Conservation (phyloP, 805 yeast genomes). For the Candida stauntonica region DNA sequence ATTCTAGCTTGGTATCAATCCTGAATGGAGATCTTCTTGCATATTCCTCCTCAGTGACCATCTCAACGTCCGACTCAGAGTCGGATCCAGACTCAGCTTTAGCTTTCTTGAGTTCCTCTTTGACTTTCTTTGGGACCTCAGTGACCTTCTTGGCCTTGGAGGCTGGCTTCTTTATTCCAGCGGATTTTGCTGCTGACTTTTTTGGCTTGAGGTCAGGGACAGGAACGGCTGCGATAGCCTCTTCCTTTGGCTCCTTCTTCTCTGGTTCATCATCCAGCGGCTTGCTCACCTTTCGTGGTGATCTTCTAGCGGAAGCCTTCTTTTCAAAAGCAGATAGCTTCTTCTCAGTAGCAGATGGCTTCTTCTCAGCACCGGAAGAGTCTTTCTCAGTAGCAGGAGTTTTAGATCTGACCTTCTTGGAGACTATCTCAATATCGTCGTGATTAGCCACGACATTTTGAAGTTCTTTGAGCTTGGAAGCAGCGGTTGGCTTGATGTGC, state of each 20-base stretch:
- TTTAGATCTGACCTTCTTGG: conserved; percentile 1
- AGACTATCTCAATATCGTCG: conserved; percentile 38
- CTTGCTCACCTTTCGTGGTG: conserved; percentile 21
- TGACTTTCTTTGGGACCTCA: not conserved
- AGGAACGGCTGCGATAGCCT: conserved; percentile 1
- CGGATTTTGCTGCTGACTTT: not conserved
- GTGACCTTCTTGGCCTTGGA: not conserved
- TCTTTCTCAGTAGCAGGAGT: no score
- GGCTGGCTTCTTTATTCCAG: not conserved
- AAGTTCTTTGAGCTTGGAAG: conserved; percentile 33
- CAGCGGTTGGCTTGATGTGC: conserved; percentile 47
- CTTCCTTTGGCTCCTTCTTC: conserved; percentile 5
- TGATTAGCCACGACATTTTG: conserved; percentile 31
- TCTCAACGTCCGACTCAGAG: conserved; percentile 1
- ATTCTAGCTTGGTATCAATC: conserved; percentile 12
- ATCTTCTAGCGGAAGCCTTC: conserved; percentile 7
- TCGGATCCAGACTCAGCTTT: conserved; percentile 1
- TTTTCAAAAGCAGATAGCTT: conserved; percentile 1
- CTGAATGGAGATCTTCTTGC: conserved; percentile 6
- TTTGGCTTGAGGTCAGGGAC: not conserved
- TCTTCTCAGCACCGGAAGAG: no score
- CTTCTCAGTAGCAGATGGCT: no score
- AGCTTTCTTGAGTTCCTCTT: not conserved
- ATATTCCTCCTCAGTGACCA: conserved; percentile 2
- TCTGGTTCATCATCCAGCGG: conserved; percentile 11